phyloP scores from a whole-genome alignment of 164 flowering plant genomes.

The Tinospora cordifolia region DNA sequence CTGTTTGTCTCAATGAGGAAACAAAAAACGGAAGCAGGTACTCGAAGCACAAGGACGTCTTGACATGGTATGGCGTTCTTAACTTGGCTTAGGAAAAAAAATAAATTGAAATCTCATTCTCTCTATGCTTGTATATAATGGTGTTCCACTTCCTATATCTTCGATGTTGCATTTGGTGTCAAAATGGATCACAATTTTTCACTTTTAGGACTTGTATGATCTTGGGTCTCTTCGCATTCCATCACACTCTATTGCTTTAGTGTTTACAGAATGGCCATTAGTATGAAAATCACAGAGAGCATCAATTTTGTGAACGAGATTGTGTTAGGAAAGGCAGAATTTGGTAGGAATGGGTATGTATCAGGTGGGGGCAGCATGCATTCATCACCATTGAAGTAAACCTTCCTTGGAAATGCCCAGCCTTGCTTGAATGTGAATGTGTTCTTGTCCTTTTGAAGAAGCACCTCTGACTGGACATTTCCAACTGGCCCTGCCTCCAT shows the following conservation, averaged over 20 bases:
- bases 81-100: neutral
- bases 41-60: too few species aligned
- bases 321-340: constrained; percentile 29
- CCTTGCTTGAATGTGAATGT: constrained; percentile 67
- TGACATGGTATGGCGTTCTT: too few species aligned
- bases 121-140: neutral
- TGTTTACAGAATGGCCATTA: constrained; percentile 21
- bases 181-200: neutral
- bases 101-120: neutral
- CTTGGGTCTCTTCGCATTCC: neutral
- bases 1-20: too few species aligned
- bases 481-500: constrained; percentile 76
- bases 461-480: constrained; percentile 75
- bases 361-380: constrained; percentile 79
- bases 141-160: neutral
- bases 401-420: constrained; percentile 78
- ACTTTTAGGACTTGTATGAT: constrained; percentile 1
- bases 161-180: neutral
- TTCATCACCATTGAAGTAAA: constrained; percentile 83
- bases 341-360: constrained; percentile 65
- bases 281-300: constrained; percentile 20
- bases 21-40: too few species aligned
- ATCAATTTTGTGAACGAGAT: constrained; percentile 15
- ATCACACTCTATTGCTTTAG: neutral
- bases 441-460: constrained; percentile 50